These are phyloP conservation scores for Thinopyrum elongatum DNA, from an alignment of 176 grass and related monocot species.

Conservation along the genomic window DNA sequence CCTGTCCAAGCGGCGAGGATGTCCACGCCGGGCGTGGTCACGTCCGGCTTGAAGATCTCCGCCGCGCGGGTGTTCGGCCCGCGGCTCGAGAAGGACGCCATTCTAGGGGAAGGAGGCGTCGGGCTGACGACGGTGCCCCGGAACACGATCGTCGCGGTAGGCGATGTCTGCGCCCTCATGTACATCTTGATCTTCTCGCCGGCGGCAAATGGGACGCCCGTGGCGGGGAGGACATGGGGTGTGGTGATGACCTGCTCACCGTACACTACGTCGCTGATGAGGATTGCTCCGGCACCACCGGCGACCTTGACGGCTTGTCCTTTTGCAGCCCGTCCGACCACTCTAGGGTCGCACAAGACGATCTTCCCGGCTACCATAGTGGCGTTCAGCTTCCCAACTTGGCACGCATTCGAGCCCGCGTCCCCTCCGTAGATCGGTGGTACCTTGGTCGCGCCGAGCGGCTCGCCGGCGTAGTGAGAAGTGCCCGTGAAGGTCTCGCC, in stretches of 20 bases:
- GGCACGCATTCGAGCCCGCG: not conserved
- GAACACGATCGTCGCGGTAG: too few species aligned
- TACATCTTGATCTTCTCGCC: slow-evolving; percentile 33
- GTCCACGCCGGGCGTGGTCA: too few species aligned
- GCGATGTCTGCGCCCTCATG: not conserved
- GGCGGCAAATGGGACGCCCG: slow-evolving; percentile 27
- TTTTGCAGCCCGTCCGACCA: not conserved
- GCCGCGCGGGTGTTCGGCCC: too few species aligned
- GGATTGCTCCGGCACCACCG: slow-evolving; percentile 33
- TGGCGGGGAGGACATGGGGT: slow-evolving; percentile 37
- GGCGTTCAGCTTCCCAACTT: not conserved
- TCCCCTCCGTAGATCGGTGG: not conserved
- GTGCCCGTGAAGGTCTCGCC: slow-evolving; percentile 10
- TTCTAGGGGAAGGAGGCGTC: too few species aligned
- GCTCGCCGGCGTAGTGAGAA: not conserved
- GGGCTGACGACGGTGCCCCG: too few species aligned
- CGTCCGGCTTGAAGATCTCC: too few species aligned
- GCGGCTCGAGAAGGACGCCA: too few species aligned
- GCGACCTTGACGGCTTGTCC: slow-evolving; percentile 25
- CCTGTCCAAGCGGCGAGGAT: too few species aligned
- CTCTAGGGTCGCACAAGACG: slow-evolving; percentile 35
- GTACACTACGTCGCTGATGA: not conserved
- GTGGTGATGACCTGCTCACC: slow-evolving; percentile 30
- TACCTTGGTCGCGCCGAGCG: not conserved
- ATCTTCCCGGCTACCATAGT: slow-evolving; percentile 43